phyloP scores from a whole-genome alignment of 305 asterid genomes.

The Fraxinus albicans region DNA sequence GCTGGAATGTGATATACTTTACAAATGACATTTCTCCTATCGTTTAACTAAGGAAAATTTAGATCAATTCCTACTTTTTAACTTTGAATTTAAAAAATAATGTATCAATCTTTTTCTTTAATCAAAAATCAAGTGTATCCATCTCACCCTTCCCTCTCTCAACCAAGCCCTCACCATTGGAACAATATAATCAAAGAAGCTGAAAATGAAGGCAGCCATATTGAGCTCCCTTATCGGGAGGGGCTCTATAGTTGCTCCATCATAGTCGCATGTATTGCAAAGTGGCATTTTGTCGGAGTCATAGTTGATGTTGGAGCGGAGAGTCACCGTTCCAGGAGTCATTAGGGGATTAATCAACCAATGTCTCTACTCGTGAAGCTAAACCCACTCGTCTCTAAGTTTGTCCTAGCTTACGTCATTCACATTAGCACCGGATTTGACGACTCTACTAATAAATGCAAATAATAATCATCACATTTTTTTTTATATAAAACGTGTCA shows the following conservation, averaged over 20 bases:
- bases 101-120: not conserved
- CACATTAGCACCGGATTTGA: not conserved
- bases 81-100: not conserved
- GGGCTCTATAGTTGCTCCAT: not conserved
- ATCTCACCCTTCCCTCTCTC: not conserved
- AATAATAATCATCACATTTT: not conserved
- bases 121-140: not conserved
- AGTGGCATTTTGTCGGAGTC: not conserved
- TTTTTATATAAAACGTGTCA: too few species aligned
- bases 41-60: not conserved
- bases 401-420: not conserved
- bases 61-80: not conserved
- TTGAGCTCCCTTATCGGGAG: not conserved
- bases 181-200: not conserved
- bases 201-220: not conserved
- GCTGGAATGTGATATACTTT: not conserved
- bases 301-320: not conserved
- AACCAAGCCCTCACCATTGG: not conserved
- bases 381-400: not conserved
- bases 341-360: too few species aligned
- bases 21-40: not conserved
- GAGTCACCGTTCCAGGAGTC: not conserved
- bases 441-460: not conserved
- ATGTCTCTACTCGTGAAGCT: not conserved
- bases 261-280: not conserved